Evolutionary conservation across 2,329 filamentous ascomycete species (phyloP).

Genomic region (Curvularia sp.): DNA sequence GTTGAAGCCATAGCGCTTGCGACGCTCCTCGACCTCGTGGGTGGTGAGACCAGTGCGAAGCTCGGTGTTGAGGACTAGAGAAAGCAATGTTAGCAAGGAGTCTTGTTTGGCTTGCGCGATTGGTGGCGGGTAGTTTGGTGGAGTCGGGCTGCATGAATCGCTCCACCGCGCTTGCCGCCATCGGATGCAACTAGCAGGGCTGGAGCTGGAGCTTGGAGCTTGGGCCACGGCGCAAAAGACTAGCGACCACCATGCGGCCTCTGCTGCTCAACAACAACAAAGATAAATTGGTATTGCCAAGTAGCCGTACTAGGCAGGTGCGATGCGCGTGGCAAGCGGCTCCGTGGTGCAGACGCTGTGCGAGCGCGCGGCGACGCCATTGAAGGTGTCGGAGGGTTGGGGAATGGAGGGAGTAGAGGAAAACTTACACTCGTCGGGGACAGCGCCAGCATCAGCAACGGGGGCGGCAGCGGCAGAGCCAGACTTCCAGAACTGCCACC

Average conservation of each 20-base stretch:
- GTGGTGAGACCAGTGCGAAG: slow-evolving; percentile 68
- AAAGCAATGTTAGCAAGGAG: slow-evolving; percentile 1
- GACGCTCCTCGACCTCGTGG: slow-evolving; percentile 67
- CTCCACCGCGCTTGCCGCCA: slow-evolving; percentile 27
- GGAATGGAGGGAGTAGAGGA: background rate
- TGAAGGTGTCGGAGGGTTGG: background rate
- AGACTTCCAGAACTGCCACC: slow-evolving; percentile 66
- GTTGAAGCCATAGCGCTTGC: slow-evolving; percentile 73
- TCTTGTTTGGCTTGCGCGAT: slow-evolving; percentile 14
- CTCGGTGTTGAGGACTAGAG: slow-evolving; percentile 66
- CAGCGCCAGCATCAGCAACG: slow-evolving; percentile 48
- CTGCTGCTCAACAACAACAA: slow-evolving; percentile 25
- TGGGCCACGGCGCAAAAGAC: slow-evolving; percentile 15
- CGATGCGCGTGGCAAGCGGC: background rate
- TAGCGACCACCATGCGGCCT: slow-evolving; percentile 21
- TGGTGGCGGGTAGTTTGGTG: slow-evolving; percentile 27
- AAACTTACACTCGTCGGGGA: slow-evolving; percentile 63
- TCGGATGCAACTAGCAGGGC: slow-evolving; percentile 12
- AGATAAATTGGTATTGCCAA: slow-evolving; percentile 7
- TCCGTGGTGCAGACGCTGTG: background rate
- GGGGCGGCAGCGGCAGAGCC: slow-evolving; percentile 40
- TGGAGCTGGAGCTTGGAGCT: slow-evolving; percentile 29
- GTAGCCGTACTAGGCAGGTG: background rate
- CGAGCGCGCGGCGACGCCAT: background rate
- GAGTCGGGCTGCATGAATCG: slow-evolving; percentile 28